Evolutionary conservation across 208 protist species (phyloP).

Genomic region (Acanthamoeba triangularis): DNA sequence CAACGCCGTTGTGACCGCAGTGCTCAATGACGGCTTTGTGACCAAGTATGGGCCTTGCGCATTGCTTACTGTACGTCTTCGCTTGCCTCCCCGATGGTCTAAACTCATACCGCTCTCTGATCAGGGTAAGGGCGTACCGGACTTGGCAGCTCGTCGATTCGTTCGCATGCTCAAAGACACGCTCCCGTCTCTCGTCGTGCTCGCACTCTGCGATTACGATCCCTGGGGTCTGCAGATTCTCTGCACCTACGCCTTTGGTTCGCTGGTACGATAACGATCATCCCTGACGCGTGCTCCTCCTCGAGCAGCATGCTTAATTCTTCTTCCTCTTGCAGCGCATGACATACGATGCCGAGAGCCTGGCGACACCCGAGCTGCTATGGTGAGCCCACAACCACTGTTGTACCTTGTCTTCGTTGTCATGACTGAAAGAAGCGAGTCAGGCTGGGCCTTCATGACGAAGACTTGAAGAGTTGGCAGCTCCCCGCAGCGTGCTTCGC

Average conservation of each 20-base stretch:
- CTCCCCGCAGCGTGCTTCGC: constrained; percentile 14
- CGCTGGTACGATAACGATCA: not conserved
- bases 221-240: constrained; percentile 64
- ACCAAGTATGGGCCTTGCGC: constrained; percentile 25
- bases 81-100: not conserved
- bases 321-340: constrained; percentile 7
- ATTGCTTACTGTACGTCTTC: constrained; percentile 30
- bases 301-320: not conserved
- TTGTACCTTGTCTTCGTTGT: no score
- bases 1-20: not conserved
- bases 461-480: not conserved
- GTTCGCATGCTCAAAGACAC: constrained; percentile 45
- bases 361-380: constrained; percentile 36
- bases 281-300: not conserved
- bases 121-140: constrained; percentile 68
- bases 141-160: constrained; percentile 32
- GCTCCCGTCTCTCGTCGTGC: constrained; percentile 28
- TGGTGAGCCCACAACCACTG: not conserved
- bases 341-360: constrained; percentile 48
- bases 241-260: constrained; percentile 66
- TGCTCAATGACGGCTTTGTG: constrained; percentile 58
- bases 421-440: not conserved
- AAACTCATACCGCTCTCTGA: not conserved
- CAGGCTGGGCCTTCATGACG: constrained; percentile 48
- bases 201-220: constrained; percentile 63